Evolutionary conservation across 148 eudicot species (phyloP).

Genomic region (Hydrangea macrophylla): DNA sequence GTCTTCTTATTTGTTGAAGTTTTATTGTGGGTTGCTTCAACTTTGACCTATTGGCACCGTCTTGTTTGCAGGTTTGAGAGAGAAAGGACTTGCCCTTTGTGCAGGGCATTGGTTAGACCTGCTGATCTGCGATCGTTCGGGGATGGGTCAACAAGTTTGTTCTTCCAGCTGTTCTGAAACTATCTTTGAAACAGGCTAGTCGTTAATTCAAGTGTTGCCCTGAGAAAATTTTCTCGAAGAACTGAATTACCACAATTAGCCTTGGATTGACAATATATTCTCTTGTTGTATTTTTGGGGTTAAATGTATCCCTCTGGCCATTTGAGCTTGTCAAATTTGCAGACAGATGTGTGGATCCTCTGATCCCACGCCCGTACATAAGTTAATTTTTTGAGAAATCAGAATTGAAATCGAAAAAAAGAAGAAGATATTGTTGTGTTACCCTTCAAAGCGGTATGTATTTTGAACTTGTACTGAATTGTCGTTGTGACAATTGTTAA

Average conservation of each 20-base stretch:
- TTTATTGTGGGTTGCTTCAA: not conserved
- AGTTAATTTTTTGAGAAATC: not conserved
- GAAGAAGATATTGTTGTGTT: too few species aligned
- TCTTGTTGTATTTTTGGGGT: not conserved
- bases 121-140: conserved; percentile 79
- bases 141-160: conserved; percentile 50
- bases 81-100: conserved; percentile 89
- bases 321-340: not conserved
- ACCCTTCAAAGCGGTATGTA: too few species aligned
- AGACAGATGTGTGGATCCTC: not conserved
- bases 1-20: too few species aligned
- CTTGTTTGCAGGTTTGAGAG: conserved; percentile 76
- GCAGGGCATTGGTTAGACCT: conserved; percentile 85
- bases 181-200: not conserved
- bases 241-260: not conserved
- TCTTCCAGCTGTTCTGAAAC: conserved; percentile 40
- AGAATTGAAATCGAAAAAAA: too few species aligned
- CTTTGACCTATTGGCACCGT: not conserved
- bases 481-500: too few species aligned
- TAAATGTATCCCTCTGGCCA: not conserved
- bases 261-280: not conserved
- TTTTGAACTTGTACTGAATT: too few species aligned
- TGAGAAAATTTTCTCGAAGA: not conserved
- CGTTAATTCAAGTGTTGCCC: not conserved
- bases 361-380: not conserved